phyloP scores from a whole-genome alignment of 73 alveolate genomes.

The Paramecium caudatum region DNA sequence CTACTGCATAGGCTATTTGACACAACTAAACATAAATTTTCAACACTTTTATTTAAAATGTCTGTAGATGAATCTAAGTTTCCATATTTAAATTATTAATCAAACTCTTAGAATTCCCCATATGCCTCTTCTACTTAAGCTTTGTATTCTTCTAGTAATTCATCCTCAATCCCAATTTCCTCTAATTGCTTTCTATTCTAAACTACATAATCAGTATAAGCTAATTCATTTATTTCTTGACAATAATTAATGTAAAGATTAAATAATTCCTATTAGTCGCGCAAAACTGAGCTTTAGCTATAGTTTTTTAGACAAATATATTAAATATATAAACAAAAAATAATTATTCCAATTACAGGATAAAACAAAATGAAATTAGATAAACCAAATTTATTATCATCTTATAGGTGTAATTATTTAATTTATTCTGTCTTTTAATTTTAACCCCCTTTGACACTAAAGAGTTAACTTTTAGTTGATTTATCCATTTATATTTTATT shows the following conservation, averaged over 20 bases:
- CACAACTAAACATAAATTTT: background rate
- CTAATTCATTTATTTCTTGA: background rate
- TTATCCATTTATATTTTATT: background rate
- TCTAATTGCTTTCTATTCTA: background rate
- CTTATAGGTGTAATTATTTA: background rate
- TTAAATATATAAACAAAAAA: background rate
- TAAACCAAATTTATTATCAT: background rate
- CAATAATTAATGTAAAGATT: background rate
- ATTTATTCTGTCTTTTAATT: background rate
- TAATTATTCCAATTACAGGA: conserved; percentile 16
- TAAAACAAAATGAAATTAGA: background rate
- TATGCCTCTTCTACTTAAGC: background rate
- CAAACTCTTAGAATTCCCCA: background rate
- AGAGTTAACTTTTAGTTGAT: background rate
- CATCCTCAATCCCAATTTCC: background rate
- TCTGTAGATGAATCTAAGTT: background rate
- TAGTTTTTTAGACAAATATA: background rate
- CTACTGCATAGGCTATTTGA: background rate
- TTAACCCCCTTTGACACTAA: background rate
- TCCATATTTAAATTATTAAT: conserved; percentile 31
- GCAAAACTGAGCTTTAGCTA: background rate
- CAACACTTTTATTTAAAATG: background rate
- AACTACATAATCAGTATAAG: background rate
- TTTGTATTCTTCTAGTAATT: background rate
- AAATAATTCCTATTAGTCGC: background rate